phyloP scores from a whole-genome alignment of 495 filamentous ascomycete genomes.

The Clohesyomyces aquaticus region DNA sequence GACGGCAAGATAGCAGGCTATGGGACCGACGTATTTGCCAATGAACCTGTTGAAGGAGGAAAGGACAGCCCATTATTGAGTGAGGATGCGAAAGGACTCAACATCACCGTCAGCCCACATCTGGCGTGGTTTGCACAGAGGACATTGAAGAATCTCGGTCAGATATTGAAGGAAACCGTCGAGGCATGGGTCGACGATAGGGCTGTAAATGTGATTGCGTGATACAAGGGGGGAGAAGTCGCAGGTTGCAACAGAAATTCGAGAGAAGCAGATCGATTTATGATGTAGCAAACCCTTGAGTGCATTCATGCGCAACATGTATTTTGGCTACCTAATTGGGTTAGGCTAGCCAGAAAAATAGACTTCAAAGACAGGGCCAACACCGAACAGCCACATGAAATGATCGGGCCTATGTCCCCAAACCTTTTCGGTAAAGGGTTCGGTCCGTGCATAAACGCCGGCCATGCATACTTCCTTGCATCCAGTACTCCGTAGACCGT shows the following conservation, averaged over 20 bases:
- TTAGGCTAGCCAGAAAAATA: too few species aligned
- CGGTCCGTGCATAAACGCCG: too few species aligned
- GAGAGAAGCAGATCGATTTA: neutral
- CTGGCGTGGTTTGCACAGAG: slow-evolving; percentile 43
- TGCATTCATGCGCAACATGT: too few species aligned
- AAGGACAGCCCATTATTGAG: slow-evolving; percentile 38
- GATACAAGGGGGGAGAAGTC: neutral
- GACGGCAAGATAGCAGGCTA: slow-evolving; percentile 55
- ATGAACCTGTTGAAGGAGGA: slow-evolving; percentile 54
- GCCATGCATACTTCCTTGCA: too few species aligned
- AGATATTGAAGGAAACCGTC: slow-evolving; percentile 29
- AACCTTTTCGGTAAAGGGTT: too few species aligned
- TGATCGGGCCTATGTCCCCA: too few species aligned
- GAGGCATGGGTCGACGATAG: slow-evolving; percentile 30
- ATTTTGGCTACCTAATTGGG: too few species aligned
- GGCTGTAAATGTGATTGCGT: slow-evolving; percentile 31
- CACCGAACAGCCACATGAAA: too few species aligned
- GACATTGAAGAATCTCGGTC: slow-evolving; percentile 34
- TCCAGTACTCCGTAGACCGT: too few species aligned
- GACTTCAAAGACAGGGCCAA: too few species aligned
- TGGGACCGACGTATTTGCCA: slow-evolving; percentile 58
- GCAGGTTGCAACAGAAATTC: neutral
- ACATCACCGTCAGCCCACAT: slow-evolving; percentile 43
- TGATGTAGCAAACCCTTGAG: neutral
- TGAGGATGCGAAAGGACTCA: slow-evolving; percentile 36